A percentile compares a stretch with the other conserved stretches of the same genome.
Conservation (phyloP, 352 stramenopile genomes). For the Bremia lactucae region DNA sequence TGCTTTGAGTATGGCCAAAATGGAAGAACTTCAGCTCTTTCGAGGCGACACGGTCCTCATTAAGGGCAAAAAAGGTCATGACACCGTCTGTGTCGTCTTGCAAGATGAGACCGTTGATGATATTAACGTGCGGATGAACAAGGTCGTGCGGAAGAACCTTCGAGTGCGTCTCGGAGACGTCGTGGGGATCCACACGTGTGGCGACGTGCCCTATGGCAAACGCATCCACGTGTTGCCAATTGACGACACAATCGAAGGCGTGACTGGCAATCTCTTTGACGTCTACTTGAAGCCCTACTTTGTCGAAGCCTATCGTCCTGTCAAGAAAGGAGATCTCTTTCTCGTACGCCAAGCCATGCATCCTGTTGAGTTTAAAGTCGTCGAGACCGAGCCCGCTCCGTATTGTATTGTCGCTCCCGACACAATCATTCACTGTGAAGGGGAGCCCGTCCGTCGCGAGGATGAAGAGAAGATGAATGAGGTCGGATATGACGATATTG, state of each 20-base stretch:
- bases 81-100: conserved; percentile 97
- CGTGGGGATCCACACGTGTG: conserved; percentile 93
- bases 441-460: conserved; percentile 96
- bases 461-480: conserved; percentile 99
- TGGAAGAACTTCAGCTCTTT: conserved; percentile 99
- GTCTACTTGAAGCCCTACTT: conserved; percentile 99
- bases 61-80: conserved; percentile 98
- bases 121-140: conserved; percentile 98
- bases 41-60: conserved; percentile 98
- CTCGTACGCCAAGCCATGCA: conserved; percentile 98
- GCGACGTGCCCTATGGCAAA: conserved; percentile 97
- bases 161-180: conserved; percentile 96
- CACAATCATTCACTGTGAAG: conserved; percentile 99
- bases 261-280: conserved; percentile 99
- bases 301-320: conserved; percentile 96
- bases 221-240: conserved; percentile 97
- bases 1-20: conserved; percentile 87
- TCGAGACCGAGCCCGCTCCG: conserved; percentile 95
- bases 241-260: conserved; percentile 98
- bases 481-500: conserved; percentile 99
- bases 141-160: conserved; percentile 99
- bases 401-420: conserved; percentile 99
- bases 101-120: conserved; percentile 97
- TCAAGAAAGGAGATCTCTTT: conserved; percentile 99
- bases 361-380: conserved; percentile 99